phyloP scores from a whole-genome alignment of 2,329 filamentous ascomycete species.

The Mycosphaerella arachidis region DNA sequence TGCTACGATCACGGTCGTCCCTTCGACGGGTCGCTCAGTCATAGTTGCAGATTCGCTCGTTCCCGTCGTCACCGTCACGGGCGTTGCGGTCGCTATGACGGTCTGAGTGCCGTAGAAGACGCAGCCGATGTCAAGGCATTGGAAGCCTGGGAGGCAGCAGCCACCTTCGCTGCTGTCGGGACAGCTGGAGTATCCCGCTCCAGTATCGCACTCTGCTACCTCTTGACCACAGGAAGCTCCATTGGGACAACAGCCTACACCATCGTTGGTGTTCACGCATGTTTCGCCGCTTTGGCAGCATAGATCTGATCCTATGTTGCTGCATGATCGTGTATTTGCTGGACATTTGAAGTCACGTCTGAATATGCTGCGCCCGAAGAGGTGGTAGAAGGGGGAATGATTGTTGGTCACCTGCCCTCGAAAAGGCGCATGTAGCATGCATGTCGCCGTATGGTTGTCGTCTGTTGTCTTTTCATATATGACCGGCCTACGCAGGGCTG shows the following conservation, averaged over 20 bases:
- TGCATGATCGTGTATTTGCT: conserved; percentile 60
- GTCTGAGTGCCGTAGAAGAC: conserved; percentile 39
- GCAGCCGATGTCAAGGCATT: conserved; percentile 68
- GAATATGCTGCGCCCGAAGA: conserved; percentile 34
- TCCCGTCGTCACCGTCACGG: conserved; percentile 21
- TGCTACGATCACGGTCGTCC: conserved; percentile 17
- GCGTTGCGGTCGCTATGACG: conserved; percentile 24
- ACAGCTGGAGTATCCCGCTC: conserved; percentile 60
- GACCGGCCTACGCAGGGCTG: conserved; percentile 1
- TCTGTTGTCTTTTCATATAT: conserved; percentile 3
- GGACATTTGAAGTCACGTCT: conserved; percentile 64
- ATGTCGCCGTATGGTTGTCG: conserved; percentile 5
- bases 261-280: conserved; percentile 59
- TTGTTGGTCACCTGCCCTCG: conserved; percentile 46
- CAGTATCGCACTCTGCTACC: conserved; percentile 56
- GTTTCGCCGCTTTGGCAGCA: conserved; percentile 65
- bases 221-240: conserved; percentile 60
- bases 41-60: conserved; percentile 11
- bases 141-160: conserved; percentile 69
- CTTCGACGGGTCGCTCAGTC: not conserved
- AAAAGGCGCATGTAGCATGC: conserved; percentile 41
- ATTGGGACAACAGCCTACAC: conserved; percentile 69
- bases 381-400: conserved; percentile 8
- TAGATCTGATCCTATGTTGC: conserved; percentile 62
- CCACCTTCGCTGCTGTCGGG: conserved; percentile 63